Evolutionary conservation across 768 basidiomycete species (phyloP).

Genomic region (Sarcodon sp.): DNA sequence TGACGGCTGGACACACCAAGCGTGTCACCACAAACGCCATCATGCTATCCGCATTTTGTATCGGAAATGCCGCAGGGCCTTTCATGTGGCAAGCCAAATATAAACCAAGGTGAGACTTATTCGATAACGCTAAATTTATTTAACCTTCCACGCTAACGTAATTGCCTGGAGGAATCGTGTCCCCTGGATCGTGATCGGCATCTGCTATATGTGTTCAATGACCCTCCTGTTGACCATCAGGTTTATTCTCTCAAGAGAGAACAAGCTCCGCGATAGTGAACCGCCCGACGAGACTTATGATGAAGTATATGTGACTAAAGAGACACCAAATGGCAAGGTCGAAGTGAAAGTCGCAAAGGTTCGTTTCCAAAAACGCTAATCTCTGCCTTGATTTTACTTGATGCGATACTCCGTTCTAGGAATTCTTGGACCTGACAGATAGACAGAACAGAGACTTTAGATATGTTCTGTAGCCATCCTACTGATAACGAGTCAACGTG

Average conservation of each 20-base stretch:
- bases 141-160: neutral
- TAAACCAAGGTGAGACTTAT: constrained; percentile 23
- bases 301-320: constrained; percentile 45
- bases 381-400: neutral
- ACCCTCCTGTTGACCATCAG: constrained; percentile 36
- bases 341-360: constrained; percentile 60
- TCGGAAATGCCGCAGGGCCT: constrained; percentile 56
- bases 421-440: constrained; percentile 65
- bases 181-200: constrained; percentile 67
- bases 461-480: constrained; percentile 38
- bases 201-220: constrained; percentile 47
- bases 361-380: neutral
- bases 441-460: constrained; percentile 60
- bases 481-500: too few relatives aligned
- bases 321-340: constrained; percentile 37
- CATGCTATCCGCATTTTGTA: constrained; percentile 57
- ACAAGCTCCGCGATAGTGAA: constrained; percentile 49
- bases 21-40: constrained; percentile 60
- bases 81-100: constrained; percentile 69
- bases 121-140: constrained; percentile 2
- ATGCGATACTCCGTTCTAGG: constrained; percentile 22
- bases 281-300: constrained; percentile 40
- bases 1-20: constrained; percentile 66
- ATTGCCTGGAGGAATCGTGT: constrained; percentile 41
- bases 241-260: constrained; percentile 40